Conservation (phyloP, 140 eudicot genomes). For the Bidens hawaiensis region DNA sequence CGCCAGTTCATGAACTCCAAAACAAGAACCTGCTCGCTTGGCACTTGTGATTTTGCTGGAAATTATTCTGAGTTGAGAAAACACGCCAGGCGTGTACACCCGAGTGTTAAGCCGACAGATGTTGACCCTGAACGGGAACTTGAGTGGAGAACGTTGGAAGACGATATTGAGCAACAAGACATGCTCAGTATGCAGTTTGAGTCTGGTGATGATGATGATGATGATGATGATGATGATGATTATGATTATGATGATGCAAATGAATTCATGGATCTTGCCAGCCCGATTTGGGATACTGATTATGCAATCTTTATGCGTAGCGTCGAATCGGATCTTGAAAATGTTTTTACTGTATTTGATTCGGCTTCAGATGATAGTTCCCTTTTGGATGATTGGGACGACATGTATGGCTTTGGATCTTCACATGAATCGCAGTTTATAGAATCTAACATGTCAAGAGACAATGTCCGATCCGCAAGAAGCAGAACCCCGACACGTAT, state of each 20-base stretch:
- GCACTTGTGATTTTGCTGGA: constrained; percentile 40
- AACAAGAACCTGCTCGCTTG: constrained; percentile 49
- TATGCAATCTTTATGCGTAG: neutral
- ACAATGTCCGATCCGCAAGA: no score
- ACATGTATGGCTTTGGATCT: neutral
- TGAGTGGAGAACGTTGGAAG: no score
- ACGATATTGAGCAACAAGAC: no score
- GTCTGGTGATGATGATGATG: constrained; percentile 9
- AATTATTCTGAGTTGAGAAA: constrained; percentile 38
- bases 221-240: neutral
- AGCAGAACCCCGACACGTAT: no score
- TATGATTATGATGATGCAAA: no score
- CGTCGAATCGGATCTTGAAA: neutral
- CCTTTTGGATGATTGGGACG: constrained; percentile 8
- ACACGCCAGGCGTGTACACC: no score
- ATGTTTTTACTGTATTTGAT: constrained; percentile 2
- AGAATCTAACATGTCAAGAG: no score
- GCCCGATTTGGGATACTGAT: constrained; percentile 23
- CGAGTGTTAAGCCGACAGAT: constrained; percentile 45
- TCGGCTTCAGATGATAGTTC: neutral
- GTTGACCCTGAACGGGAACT: constrained; percentile 37
- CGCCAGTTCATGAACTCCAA: constrained; percentile 48
- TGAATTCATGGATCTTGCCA: constrained; percentile 7
- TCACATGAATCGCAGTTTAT: neutral
- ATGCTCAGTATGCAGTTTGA: no score